Conservation (phyloP, 208 protist species). For the Trypanosoma melophagium region DNA sequence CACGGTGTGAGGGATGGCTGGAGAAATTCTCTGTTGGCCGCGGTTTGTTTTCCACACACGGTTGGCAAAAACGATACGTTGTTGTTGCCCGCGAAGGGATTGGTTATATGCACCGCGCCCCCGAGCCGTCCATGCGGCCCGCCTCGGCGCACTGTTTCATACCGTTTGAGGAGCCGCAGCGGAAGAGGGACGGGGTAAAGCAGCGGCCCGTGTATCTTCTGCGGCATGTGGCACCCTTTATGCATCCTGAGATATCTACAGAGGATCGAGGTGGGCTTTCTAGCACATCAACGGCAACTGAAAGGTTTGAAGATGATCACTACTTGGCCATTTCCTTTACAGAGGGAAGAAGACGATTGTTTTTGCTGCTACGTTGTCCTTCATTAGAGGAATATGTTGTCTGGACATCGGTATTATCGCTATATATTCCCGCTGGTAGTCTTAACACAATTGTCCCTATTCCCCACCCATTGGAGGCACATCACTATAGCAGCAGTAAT, state of each 20-base stretch:
- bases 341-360: conserved; percentile 41
- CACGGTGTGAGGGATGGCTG: conserved; percentile 61
- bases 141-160: conserved; percentile 38
- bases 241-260: conserved; percentile 43
- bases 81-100: conserved; percentile 50
- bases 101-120: conserved; percentile 38
- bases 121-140: conserved; percentile 9
- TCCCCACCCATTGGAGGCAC: conserved; percentile 41
- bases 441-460: conserved; percentile 40
- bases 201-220: conserved; percentile 57
- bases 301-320: conserved; percentile 17
- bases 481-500: conserved; percentile 26
- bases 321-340: conserved; percentile 65
- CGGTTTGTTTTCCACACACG: conserved; percentile 37
- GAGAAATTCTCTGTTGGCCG: conserved; percentile 61
- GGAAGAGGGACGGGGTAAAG: conserved; percentile 12
- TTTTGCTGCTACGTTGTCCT: conserved; percentile 54
- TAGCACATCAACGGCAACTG: not conserved
- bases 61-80: conserved; percentile 53
- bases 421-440: conserved; percentile 56
- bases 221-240: conserved; percentile 36
- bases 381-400: conserved; percentile 37
- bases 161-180: conserved; percentile 28
- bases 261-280: conserved; percentile 21
- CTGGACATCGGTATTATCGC: conserved; percentile 41